Base-by-base conservation (phyloP, 1,284 basidiomycete species). In the Ustilago hordei region DNA sequence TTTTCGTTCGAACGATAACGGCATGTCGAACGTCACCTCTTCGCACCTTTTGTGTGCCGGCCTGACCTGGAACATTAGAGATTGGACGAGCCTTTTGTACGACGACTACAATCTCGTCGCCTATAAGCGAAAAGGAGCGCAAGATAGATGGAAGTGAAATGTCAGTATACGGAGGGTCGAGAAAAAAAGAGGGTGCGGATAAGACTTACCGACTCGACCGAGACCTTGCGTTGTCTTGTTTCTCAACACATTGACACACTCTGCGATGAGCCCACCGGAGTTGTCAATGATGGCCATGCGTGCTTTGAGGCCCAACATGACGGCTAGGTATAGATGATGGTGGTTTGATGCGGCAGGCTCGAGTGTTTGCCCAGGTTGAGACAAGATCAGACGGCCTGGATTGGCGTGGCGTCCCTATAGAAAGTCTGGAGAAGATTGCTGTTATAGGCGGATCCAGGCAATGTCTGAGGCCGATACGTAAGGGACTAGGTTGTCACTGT, bases 21-120 rank as follows among this genome's bases (percentile, higher is more conserved):
- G 97, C 96, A 72, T 95, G 91, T 34, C 95, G 91, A 54, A 99
- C 93, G 85, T 99, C 96, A 45, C 96, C 96, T 69, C 92, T 90
- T 52, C 95, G 91, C 23, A 98, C 94, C 66, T 86, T 83, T 32
- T 86, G 77, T 23, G 90, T 72, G 89, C 90, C 38, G 88, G 89
- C 43, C 89, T 89, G 82, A 34, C 69, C 69, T 4, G 75, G 60
- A 4, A 68, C 35, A 41, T 81, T 82, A 19, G 83, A 75, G 41
- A 98, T 89, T 4, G 95, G 94, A 15, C 95, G 91, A 4, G 97
- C 96, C 76, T 92, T 91, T 86, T 97, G 94, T 78, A 99, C 92
- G 67, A 99, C 95, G 69, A 95, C 95, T 71, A 98, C 95, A 72
- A 98, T 95, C 87, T 98, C 96, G 88, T 99, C 97, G 55, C 96